These are phyloP conservation scores for Geotrichum australiense DNA, from an alignment of 1,139 yeast species.

Conservation along the genomic window DNA sequence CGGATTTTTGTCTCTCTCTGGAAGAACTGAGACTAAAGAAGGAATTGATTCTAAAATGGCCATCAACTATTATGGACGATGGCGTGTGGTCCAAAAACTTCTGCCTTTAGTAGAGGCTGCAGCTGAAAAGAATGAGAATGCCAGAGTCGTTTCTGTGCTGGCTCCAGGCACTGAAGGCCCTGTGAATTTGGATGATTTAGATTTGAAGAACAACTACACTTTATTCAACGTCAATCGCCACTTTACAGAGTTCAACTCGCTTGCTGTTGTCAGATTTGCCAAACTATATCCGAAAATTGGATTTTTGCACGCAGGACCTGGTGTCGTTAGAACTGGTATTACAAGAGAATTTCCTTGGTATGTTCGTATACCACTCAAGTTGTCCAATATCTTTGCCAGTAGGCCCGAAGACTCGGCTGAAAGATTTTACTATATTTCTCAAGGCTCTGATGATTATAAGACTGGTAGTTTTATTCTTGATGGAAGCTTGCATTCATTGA, in stretches of 20 bases:
- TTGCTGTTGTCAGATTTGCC: constrained; percentile 26
- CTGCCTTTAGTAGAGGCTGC: constrained; percentile 27
- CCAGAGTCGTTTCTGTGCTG: constrained; percentile 30
- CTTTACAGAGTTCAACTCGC: constrained; percentile 21
- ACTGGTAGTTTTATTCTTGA: constrained; percentile 24
- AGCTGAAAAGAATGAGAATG: constrained; percentile 24
- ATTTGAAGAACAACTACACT: constrained; percentile 22
- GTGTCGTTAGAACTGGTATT: constrained; percentile 27
- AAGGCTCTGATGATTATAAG: constrained; percentile 21
- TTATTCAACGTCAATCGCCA: constrained; percentile 19
- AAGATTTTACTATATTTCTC: constrained; percentile 24
- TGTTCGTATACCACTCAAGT: constrained; percentile 18
- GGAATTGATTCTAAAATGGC: constrained; percentile 29
- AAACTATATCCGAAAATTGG: constrained; percentile 26
- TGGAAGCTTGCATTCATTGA: constrained; percentile 20
- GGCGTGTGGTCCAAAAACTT: constrained; percentile 26
- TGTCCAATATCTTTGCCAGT: constrained; percentile 15
- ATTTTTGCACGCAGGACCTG: constrained; percentile 30
- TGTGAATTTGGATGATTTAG: constrained; percentile 25
- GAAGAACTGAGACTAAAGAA: constrained; percentile 27
- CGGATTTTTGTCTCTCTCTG: constrained; percentile 24
- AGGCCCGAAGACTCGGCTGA: constrained; percentile 25
- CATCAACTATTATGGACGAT: constrained; percentile 30
- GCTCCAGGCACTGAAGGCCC: constrained; percentile 28
- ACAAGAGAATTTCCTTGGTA: constrained; percentile 26